Evolutionary conservation across 2,329 filamentous ascomycete genomes (phyloP).

Genomic region (Calonectria honghensis): DNA sequence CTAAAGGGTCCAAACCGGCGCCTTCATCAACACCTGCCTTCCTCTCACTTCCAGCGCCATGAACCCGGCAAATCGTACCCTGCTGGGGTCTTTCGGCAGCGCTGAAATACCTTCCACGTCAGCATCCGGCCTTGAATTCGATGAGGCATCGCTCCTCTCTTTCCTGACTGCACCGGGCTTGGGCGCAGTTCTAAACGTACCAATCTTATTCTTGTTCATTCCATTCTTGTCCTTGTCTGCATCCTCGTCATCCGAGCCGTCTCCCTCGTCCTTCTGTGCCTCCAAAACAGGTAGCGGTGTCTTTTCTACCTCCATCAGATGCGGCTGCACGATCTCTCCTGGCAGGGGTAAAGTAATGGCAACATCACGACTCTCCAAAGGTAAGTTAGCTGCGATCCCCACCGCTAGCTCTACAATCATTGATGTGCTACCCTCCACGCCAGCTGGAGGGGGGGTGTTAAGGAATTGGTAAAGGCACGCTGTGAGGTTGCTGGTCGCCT

Average conservation of each 20-base stretch:
- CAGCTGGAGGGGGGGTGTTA: constrained; percentile 83
- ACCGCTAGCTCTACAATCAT: constrained; percentile 96
- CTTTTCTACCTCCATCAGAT: constrained; percentile 93
- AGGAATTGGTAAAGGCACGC: constrained; percentile 84
- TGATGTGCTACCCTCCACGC: constrained; percentile 89
- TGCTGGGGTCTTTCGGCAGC: constrained; percentile 68
- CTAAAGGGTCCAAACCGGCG: constrained; percentile 80
- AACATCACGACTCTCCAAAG: constrained; percentile 93
- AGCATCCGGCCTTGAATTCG: constrained; percentile 58
- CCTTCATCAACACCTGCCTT: constrained; percentile 84
- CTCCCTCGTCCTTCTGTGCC: constrained; percentile 63
- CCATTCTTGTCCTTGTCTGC: constrained; percentile 66
- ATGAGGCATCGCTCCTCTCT: constrained; percentile 56
- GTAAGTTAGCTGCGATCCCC: constrained; percentile 88
- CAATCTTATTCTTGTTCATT: constrained; percentile 67
- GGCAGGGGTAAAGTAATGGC: constrained; percentile 90
- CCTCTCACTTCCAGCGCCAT: constrained; percentile 84
- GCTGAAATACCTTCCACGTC: constrained; percentile 63
- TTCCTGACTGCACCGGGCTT: constrained; percentile 40
- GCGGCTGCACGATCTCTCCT: constrained; percentile 79
- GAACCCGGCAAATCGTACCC: constrained; percentile 85
- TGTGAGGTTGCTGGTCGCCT: constrained; percentile 81
- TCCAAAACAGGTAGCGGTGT: constrained; percentile 77
- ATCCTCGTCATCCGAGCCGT: constrained; percentile 65
- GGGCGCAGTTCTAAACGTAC: constrained; percentile 62